Percentiles rank a stretch among this genome's conserved stretches.
Evolutionary conservation across 192 early-diverging fungal species (phyloP).

Genomic region (Mortierella claussenii): DNA sequence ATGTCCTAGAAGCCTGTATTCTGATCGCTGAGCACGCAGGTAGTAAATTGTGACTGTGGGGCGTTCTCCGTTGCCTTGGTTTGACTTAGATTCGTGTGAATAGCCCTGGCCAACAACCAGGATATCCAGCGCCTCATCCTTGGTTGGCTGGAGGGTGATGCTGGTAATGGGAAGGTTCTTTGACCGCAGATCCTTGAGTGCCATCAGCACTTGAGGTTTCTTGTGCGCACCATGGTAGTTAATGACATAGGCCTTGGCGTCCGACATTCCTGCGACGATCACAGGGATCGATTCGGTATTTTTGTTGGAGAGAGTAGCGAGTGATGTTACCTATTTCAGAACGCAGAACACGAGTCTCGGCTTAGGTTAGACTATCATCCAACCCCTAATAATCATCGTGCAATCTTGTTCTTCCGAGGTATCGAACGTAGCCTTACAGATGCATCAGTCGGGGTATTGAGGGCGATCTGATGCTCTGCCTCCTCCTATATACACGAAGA

Average conservation of each 20-base stretch:
- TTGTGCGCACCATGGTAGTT: constrained; percentile 30
- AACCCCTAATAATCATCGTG: neutral
- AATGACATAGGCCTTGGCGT: constrained; percentile 39
- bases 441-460: constrained; percentile 16
- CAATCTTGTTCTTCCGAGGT: neutral
- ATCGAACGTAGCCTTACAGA: constrained; percentile 3
- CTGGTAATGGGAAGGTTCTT: constrained; percentile 35
- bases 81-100: neutral
- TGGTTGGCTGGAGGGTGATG: constrained; percentile 36
- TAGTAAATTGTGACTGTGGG: constrained; percentile 45
- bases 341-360: too few species aligned
- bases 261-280: constrained; percentile 42
- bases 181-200: constrained; percentile 27
- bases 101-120: constrained; percentile 39
- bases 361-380: neutral
- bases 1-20: constrained; percentile 35
- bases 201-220: constrained; percentile 23
- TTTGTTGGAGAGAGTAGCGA: constrained; percentile 38
- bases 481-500: constrained; percentile 7
- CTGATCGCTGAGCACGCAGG: constrained; percentile 40
- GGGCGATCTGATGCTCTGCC: constrained; percentile 19
- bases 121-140: constrained; percentile 21
- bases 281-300: constrained; percentile 26
- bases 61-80: constrained; percentile 9
- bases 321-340: constrained; percentile 34